These are phyloP conservation scores for Rhinocladiella similis DNA, from an alignment of 2,329 filamentous ascomycete species.

Conservation along the genomic window DNA sequence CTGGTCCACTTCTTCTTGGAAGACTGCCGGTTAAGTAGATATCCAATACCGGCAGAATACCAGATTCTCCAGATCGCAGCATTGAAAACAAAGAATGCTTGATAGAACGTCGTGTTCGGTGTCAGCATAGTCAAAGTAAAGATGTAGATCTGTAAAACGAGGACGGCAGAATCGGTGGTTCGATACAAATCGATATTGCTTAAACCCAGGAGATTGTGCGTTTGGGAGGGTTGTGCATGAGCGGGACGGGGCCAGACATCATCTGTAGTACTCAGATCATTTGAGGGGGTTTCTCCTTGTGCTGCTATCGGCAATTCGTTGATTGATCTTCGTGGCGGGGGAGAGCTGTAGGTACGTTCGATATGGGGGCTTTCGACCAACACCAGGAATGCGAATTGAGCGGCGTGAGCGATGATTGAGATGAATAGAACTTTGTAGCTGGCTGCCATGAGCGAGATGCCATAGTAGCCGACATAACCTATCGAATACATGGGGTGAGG, in stretches of 20 bases:
- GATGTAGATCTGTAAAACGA: constrained; percentile 76
- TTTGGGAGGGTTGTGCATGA: constrained; percentile 60
- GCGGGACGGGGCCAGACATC: constrained; percentile 21
- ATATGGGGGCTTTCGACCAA: constrained; percentile 96
- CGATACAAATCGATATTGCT: constrained; percentile 86
- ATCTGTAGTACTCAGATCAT: constrained; percentile 36
- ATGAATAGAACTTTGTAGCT: constrained; percentile 98
- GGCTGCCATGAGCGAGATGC: constrained; percentile 95
- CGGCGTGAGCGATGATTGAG: constrained; percentile 89
- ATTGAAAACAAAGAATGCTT: constrained; percentile 76
- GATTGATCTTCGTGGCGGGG: constrained; percentile 58
- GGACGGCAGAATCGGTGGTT: constrained; percentile 76
- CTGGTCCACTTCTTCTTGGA: constrained; percentile 92
- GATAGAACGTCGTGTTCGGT: constrained; percentile 72
- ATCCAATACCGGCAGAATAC: constrained; percentile 86
- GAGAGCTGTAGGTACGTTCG: constrained; percentile 94
- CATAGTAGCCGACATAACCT: constrained; percentile 96
- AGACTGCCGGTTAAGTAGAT: constrained; percentile 82
- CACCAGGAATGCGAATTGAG: constrained; percentile 89
- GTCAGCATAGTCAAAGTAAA: constrained; percentile 72
- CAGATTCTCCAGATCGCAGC: constrained; percentile 83
- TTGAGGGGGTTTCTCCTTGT: constrained; percentile 36
- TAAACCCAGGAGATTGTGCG: constrained; percentile 81
- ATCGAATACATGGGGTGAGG: constrained; percentile 99
- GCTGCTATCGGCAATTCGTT: constrained; percentile 38